Percentiles rank a stretch among this genome's conserved stretches.
Evolutionary conservation across 192 early-diverging fungal species (phyloP).

Genomic region (Thoreauomyces humboldtii): DNA sequence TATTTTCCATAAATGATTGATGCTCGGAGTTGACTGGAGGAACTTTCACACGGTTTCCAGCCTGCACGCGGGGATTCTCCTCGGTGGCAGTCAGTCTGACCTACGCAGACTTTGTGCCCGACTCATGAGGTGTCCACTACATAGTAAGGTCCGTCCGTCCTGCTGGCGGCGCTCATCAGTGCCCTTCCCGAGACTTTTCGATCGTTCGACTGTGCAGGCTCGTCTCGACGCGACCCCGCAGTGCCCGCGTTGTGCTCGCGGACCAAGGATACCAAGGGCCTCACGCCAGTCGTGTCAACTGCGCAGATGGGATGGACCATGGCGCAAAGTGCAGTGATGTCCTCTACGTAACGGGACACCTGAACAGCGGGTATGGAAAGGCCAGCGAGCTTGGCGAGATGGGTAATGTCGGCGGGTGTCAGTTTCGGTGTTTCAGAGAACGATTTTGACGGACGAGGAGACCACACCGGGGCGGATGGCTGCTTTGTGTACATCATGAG

Average conservation of each 20-base stretch:
- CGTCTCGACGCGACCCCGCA: not conserved
- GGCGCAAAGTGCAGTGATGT: conserved; percentile 16
- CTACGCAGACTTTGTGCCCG: too few species aligned
- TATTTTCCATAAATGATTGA: too few species aligned
- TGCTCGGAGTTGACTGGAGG: too few species aligned
- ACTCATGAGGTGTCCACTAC: conserved; percentile 12
- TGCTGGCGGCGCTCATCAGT: not conserved
- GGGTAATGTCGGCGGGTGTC: not conserved
- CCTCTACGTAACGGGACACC: not conserved
- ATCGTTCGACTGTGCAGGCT: too few species aligned
- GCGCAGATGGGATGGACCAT: conserved; percentile 23
- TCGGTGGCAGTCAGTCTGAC: too few species aligned
- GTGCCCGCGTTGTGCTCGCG: not conserved
- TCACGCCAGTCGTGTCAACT: conserved; percentile 19
- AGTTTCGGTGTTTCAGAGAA: not conserved
- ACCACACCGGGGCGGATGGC: too few species aligned
- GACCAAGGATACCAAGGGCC: conserved; percentile 22
- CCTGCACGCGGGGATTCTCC: too few species aligned
- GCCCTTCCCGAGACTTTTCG: not conserved
- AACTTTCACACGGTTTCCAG: too few species aligned
- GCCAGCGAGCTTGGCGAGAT: conserved; percentile 13
- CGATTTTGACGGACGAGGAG: too few species aligned
- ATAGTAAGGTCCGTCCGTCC: conserved; percentile 13
- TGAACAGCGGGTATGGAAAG: not conserved
- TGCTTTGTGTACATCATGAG: too few species aligned